These are phyloP conservation scores for Neopestalotiopsis rosae DNA, from an alignment of 2,329 filamentous ascomycete genomes.

Conservation along the genomic window DNA sequence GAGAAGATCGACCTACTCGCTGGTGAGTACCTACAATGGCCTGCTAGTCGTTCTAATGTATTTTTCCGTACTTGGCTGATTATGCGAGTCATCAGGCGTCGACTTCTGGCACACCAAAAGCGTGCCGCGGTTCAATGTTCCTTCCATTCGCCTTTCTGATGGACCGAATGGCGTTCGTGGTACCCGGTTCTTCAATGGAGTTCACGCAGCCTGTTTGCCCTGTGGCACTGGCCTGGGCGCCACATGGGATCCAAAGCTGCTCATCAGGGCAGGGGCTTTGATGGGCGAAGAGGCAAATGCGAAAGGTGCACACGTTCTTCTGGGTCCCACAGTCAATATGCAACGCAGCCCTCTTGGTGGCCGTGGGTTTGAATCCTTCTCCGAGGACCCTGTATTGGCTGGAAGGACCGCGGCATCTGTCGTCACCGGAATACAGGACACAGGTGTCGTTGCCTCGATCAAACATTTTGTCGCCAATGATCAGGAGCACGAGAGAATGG, in stretches of 20 bases:
- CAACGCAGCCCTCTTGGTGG: constrained; percentile 64
- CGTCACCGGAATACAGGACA: constrained; percentile 59
- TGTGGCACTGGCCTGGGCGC: constrained; percentile 62
- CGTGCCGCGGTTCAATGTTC: constrained; percentile 64
- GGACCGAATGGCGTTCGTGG: constrained; percentile 74
- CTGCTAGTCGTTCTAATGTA: too few relatives aligned
- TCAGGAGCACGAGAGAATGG: constrained; percentile 62
- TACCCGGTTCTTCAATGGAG: constrained; percentile 69
- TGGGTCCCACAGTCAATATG: constrained; percentile 70
- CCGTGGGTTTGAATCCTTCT: constrained; percentile 63
- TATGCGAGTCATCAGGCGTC: too few relatives aligned
- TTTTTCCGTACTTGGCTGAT: too few relatives aligned
- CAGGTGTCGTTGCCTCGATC: constrained; percentile 60
- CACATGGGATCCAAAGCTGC: constrained; percentile 60
- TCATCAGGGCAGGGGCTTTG: constrained; percentile 53
- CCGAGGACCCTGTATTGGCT: constrained; percentile 62
- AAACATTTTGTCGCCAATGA: constrained; percentile 69
- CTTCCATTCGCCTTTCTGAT: constrained; percentile 69
- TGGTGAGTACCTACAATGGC: constrained; percentile 41
- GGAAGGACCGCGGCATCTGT: constrained; percentile 58
- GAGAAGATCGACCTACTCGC: constrained; percentile 43
- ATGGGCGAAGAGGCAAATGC: constrained; percentile 59
- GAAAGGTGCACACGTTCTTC: constrained; percentile 63
- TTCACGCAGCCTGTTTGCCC: constrained; percentile 63
- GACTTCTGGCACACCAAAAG: constrained; percentile 49